Conservation (phyloP, 2,329 filamentous ascomycete species). For the Fusarium pseudocircinatum region DNA sequence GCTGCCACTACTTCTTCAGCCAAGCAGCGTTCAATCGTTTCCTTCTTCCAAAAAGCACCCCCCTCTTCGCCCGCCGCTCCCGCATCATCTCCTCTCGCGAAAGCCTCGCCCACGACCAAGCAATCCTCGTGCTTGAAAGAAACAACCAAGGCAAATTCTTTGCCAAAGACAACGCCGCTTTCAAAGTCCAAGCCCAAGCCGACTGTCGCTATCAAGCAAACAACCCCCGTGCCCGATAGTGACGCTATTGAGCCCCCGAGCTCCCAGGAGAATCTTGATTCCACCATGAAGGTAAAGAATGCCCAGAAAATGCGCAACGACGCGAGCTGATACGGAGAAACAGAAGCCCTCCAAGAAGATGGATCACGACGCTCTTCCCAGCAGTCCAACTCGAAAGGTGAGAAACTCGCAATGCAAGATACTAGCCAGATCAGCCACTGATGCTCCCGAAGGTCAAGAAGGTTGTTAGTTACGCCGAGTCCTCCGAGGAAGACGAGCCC, state of each 20-base stretch:
- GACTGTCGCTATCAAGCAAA: constrained; percentile 45
- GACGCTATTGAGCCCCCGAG: constrained; percentile 74
- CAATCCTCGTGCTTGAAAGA: constrained; percentile 52
- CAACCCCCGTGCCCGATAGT: constrained; percentile 84
- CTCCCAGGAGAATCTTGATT: constrained; percentile 71
- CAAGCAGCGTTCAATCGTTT: constrained; percentile 56
- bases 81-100: constrained; percentile 46
- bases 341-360: constrained; percentile 51
- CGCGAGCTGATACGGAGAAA: constrained; percentile 49
- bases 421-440: background rate
- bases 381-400: constrained; percentile 86
- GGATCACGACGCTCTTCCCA: constrained; percentile 45
- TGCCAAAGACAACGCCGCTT: constrained; percentile 57
- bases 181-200: constrained; percentile 42
- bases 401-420: background rate
- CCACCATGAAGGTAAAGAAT: constrained; percentile 31
- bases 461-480: constrained; percentile 83
- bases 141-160: constrained; percentile 54
- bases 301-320: constrained; percentile 5
- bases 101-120: constrained; percentile 47
- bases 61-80: constrained; percentile 47
- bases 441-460: constrained; percentile 57
- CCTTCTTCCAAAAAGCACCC: constrained; percentile 57
- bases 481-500: constrained; percentile 81
- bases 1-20: constrained; percentile 45